Evolutionary conservation across 2,329 filamentous ascomycete species (phyloP).

Genomic region (Sclerotiophoma versabilis): DNA sequence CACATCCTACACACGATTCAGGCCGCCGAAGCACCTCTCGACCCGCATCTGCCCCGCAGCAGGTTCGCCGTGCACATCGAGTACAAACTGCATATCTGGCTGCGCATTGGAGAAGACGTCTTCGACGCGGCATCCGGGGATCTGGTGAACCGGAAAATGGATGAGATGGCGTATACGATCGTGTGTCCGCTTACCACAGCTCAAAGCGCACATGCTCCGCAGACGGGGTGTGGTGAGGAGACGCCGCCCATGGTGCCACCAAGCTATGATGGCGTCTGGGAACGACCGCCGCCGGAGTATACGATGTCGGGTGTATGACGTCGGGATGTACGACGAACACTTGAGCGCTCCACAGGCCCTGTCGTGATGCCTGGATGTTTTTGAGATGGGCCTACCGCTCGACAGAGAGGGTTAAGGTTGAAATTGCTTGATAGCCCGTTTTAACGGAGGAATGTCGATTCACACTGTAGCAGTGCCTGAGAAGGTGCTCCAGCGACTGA

Average conservation of each 20-base stretch:
- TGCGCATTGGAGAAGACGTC: slow-evolving; percentile 17
- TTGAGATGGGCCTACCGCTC: neutral
- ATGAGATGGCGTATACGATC: slow-evolving; percentile 19
- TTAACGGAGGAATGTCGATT: neutral
- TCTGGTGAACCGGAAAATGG: slow-evolving; percentile 19
- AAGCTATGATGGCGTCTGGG: slow-evolving; percentile 11
- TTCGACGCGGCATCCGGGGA: slow-evolving; percentile 17
- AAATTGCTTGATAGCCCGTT: neutral
- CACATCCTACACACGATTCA: slow-evolving; percentile 11
- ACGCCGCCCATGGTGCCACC: slow-evolving; percentile 2
- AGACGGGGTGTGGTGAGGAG: neutral
- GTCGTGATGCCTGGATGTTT: neutral
- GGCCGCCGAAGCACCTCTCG: neutral
- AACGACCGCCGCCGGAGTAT: slow-evolving; percentile 1
- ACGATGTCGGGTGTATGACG: neutral
- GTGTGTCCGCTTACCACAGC: slow-evolving; percentile 4
- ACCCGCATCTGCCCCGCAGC: neutral
- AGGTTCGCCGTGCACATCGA: slow-evolving; percentile 14
- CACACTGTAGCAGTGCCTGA: neutral
- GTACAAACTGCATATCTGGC: slow-evolving; percentile 16
- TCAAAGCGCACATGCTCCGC: neutral
- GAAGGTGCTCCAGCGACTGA: neutral
- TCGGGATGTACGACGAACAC: neutral
- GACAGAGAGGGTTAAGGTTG: neutral
- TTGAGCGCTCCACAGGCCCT: neutral